These are phyloP conservation scores for Hypholoma fasciculare DNA, from an alignment of 768 basidiomycete species.

Conservation along the genomic window DNA sequence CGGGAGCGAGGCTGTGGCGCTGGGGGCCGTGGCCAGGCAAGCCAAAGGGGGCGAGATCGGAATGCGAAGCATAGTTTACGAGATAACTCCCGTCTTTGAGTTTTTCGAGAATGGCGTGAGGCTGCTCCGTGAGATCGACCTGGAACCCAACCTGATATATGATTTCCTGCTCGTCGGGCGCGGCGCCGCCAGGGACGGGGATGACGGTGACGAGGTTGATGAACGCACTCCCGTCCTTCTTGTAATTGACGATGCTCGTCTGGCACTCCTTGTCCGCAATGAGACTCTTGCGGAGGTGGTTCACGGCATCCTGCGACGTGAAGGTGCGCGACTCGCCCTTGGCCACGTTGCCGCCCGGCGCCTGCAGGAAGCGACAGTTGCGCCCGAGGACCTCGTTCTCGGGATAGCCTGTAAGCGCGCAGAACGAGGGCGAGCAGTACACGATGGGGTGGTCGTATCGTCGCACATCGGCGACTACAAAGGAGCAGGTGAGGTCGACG, in stretches of 20 bases:
- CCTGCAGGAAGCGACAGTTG: constrained; percentile 91
- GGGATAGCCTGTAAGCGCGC: constrained; percentile 69
- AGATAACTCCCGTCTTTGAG: constrained; percentile 77
- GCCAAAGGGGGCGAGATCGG: neutral
- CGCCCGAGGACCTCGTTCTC: constrained; percentile 80
- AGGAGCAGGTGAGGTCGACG: constrained; percentile 91
- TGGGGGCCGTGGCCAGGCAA: neutral
- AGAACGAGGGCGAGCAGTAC: constrained; percentile 88
- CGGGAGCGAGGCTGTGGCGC: neutral
- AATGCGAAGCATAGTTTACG: constrained; percentile 49
- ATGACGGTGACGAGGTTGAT: constrained; percentile 92
- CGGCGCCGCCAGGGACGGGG: constrained; percentile 69
- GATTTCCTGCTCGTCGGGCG: constrained; percentile 65
- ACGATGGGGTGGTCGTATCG: constrained; percentile 85
- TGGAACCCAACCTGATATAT: constrained; percentile 95
- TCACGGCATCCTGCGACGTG: constrained; percentile 63
- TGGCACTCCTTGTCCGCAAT: constrained; percentile 85
- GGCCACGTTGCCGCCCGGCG: constrained; percentile 53
- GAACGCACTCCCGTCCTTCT: constrained; percentile 82
- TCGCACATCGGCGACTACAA: constrained; percentile 85
- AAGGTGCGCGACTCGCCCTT: constrained; percentile 49
- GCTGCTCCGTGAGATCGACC: constrained; percentile 88
- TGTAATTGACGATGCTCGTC: constrained; percentile 83
- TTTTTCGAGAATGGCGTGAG: constrained; percentile 78
- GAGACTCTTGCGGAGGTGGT: constrained; percentile 64